A percentile compares a stretch with the other conserved stretches of the same genome.
Evolutionary conservation across 164 flowering plant genomes (phyloP).

Genomic region (Nymphaea colorata): DNA sequence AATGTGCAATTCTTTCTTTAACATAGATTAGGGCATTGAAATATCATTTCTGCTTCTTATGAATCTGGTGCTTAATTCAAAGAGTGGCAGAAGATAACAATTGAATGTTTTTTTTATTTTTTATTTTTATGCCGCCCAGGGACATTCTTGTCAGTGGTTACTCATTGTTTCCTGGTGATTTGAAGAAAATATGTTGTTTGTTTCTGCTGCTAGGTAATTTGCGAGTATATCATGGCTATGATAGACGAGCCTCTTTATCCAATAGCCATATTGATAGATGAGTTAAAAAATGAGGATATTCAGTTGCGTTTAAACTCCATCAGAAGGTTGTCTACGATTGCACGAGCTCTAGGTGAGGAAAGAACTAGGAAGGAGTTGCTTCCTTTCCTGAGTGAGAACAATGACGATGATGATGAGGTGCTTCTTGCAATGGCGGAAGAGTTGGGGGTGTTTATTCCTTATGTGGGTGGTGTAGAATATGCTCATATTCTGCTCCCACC

Average conservation of each 20-base stretch:
- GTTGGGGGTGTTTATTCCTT: slow-evolving; percentile 87
- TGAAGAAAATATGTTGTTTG: not conserved
- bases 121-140: too few relatives aligned
- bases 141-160: too few relatives aligned
- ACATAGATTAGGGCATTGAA: too few relatives aligned
- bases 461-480: slow-evolving; percentile 88
- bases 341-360: slow-evolving; percentile 94
- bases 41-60: too few relatives aligned
- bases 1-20: too few relatives aligned
- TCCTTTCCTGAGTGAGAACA: slow-evolving; percentile 91
- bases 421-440: slow-evolving; percentile 97
- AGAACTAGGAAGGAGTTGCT: slow-evolving; percentile 85
- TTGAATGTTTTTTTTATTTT: too few relatives aligned
- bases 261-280: slow-evolving; percentile 85
- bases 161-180: too few relatives aligned
- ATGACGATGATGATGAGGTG: slow-evolving; percentile 96
- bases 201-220: slow-evolving; percentile 2
- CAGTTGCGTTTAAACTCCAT: slow-evolving; percentile 89
- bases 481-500: slow-evolving; percentile 87
- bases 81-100: too few relatives aligned
- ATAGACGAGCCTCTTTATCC: slow-evolving; percentile 95
- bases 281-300: slow-evolving; percentile 89
- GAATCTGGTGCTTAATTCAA: too few relatives aligned
- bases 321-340: slow-evolving; percentile 82
- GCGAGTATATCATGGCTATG: slow-evolving; percentile 39